A percentile compares a stretch with the other conserved stretches of the same genome.
phyloP scores from a whole-genome alignment of 179 eudicot genomes.

The Silene coronaria region DNA sequence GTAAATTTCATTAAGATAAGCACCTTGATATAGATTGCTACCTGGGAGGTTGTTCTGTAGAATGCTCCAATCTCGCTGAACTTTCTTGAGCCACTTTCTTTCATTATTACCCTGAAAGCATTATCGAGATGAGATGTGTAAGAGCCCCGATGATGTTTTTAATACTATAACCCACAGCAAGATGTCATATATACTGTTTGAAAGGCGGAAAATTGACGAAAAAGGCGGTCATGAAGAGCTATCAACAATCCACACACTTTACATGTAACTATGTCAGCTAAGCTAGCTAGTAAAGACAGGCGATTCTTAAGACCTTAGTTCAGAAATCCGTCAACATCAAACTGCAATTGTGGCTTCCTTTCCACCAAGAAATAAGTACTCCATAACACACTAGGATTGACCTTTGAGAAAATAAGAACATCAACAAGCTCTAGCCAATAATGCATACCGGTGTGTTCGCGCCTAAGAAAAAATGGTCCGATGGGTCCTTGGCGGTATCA shows the following conservation, averaged over 20 bases:
- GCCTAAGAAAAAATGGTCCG: conserved; percentile 69
- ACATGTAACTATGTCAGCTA: neutral
- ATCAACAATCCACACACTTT: neutral
- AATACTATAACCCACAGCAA: neutral
- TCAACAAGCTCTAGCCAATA: neutral
- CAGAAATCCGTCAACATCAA: neutral
- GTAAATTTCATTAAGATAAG: neutral
- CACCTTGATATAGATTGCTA: conserved; percentile 25
- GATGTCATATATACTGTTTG: neutral
- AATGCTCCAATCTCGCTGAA: conserved; percentile 88
- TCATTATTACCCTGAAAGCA: conserved; percentile 52
- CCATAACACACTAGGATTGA: neutral
- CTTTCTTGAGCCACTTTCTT: conserved; percentile 93
- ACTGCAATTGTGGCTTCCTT: neutral
- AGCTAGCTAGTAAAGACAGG: neutral
- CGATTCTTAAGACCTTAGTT: neutral
- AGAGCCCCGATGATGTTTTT: neutral
- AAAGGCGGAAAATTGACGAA: neutral
- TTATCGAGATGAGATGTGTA: conserved; percentile 9
- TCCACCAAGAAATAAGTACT: neutral
- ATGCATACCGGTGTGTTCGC: conserved; percentile 43
- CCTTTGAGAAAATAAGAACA: neutral
- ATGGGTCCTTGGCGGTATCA: conserved; percentile 82
- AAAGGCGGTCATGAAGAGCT: neutral
- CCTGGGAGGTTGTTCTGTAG: conserved; percentile 96